phyloP scores from a whole-genome alignment of 2,329 filamentous ascomycete species.

The Beauveria sp. region DNA sequence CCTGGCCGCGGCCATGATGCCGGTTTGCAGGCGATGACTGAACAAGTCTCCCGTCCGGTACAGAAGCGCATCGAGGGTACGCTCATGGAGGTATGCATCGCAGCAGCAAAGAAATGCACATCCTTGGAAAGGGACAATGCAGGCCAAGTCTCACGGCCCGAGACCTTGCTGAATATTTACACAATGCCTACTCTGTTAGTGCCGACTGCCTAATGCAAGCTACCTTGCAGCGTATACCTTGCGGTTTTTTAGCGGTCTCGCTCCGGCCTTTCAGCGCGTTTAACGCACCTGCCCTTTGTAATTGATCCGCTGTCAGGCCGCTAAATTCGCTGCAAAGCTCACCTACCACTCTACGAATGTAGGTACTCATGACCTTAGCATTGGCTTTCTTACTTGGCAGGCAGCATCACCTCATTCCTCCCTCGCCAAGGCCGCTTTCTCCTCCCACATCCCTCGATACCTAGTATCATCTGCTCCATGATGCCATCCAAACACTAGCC shows the following conservation, averaged over 20 bases:
- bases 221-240: not conserved
- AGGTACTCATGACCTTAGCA: not conserved
- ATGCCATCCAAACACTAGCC: constrained; percentile 2
- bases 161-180: too few relatives aligned
- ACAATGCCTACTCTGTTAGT: not conserved
- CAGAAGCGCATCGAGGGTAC: too few relatives aligned
- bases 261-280: not conserved
- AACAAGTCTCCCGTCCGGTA: too few relatives aligned
- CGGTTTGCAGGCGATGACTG: too few relatives aligned
- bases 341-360: not conserved
- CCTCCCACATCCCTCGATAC: constrained; percentile 2
- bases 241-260: not conserved
- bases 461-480: too few relatives aligned
- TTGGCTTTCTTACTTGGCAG: not conserved
- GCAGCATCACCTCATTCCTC: not conserved
- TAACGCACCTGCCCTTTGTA: not conserved
- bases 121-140: too few relatives aligned
- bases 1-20: too few relatives aligned
- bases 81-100: too few relatives aligned
- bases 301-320: not conserved
- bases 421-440: not conserved
- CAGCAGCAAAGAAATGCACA: too few relatives aligned
- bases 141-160: too few relatives aligned
- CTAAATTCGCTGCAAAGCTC: too few relatives aligned
- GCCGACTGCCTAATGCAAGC: not conserved